phyloP scores from a whole-genome alignment of 2,329 filamentous ascomycete genomes.

The Aspergillus ochraceoroseus region DNA sequence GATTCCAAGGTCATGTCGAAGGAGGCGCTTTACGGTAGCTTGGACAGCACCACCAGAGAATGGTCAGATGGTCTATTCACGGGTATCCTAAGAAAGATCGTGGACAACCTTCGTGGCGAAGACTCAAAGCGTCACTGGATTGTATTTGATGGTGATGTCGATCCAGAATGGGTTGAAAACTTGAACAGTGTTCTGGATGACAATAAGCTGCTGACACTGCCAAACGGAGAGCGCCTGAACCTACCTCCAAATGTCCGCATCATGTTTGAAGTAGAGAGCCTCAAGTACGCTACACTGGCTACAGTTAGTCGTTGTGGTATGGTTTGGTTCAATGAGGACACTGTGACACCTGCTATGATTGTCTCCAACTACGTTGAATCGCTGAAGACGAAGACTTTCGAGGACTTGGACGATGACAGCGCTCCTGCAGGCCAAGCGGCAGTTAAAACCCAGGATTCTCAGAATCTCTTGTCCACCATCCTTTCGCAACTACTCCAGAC shows the following conservation, averaged over 20 bases:
- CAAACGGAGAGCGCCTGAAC: constrained; percentile 96
- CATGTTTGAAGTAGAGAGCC: constrained; percentile 98
- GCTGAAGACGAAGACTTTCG: constrained; percentile 76
- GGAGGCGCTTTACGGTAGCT: constrained; percentile 88
- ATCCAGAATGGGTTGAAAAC: constrained; percentile 99
- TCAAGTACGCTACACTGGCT: constrained; percentile 94
- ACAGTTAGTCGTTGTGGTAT: constrained; percentile 99
- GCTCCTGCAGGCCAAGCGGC: constrained; percentile 70
- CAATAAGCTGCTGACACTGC: constrained; percentile 94
- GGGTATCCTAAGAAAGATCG: constrained; percentile 94
- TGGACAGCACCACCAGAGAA: constrained; percentile 94
- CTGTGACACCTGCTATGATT: constrained; percentile 88
- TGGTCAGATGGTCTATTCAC: constrained; percentile 99
- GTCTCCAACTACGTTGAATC: constrained; percentile 83
- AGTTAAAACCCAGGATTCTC: constrained; percentile 71
- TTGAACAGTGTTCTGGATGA: constrained; percentile 99
- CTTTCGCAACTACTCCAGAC: constrained; percentile 69
- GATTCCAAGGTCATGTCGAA: constrained; percentile 99
- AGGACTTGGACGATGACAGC: constrained; percentile 91
- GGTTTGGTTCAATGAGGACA: constrained; percentile 99
- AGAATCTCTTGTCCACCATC: constrained; percentile 73
- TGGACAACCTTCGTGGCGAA: constrained; percentile 96
- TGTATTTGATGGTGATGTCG: constrained; percentile 97
- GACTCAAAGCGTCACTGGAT: constrained; percentile 98
- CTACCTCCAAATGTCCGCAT: constrained; percentile 92